Conservation (phyloP, 2,329 filamentous ascomycete species). For the Monosporascus sp. region DNA sequence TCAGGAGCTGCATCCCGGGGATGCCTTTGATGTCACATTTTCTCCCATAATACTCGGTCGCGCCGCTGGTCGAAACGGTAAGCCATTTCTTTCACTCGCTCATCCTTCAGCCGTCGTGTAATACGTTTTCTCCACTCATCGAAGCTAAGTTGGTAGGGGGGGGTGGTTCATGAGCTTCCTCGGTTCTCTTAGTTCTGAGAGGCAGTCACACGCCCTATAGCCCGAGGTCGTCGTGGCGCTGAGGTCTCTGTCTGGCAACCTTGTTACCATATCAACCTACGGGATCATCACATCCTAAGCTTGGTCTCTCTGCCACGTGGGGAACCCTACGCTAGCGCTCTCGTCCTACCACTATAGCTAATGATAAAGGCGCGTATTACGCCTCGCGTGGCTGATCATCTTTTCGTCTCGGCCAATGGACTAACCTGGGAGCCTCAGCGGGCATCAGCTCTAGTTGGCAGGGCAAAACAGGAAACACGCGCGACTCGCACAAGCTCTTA, state of each 20-base stretch:
- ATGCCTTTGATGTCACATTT: constrained; percentile 42
- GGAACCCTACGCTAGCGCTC: neutral
- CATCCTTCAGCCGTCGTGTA: neutral
- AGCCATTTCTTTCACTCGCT: constrained; percentile 9
- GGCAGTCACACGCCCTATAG: too few relatives aligned
- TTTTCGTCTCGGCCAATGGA: constrained; percentile 19
- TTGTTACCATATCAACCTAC: too few relatives aligned
- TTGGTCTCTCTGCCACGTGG: too few relatives aligned
- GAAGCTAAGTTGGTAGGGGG: constrained; percentile 2
- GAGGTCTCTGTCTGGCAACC: too few relatives aligned
- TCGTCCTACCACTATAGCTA: constrained; percentile 16
- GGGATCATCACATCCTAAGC: too few relatives aligned
- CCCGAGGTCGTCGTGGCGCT: too few relatives aligned
- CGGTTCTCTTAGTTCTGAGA: too few relatives aligned
- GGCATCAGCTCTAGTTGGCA: constrained; percentile 36
- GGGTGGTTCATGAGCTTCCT: too few relatives aligned
- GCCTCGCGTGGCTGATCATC: constrained; percentile 20
- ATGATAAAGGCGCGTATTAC: constrained; percentile 34
- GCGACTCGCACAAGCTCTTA: constrained; percentile 42
- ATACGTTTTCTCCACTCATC: neutral
- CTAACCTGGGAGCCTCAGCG: constrained; percentile 25
- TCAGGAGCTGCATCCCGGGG: constrained; percentile 33
- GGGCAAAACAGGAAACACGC: constrained; percentile 39
- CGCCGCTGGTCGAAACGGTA: constrained; percentile 21
- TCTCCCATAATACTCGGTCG: constrained; percentile 40